Evolutionary conservation across 2,329 filamentous ascomycete species (phyloP).

Genomic region (Phaeosphaeriaceae sp.): DNA sequence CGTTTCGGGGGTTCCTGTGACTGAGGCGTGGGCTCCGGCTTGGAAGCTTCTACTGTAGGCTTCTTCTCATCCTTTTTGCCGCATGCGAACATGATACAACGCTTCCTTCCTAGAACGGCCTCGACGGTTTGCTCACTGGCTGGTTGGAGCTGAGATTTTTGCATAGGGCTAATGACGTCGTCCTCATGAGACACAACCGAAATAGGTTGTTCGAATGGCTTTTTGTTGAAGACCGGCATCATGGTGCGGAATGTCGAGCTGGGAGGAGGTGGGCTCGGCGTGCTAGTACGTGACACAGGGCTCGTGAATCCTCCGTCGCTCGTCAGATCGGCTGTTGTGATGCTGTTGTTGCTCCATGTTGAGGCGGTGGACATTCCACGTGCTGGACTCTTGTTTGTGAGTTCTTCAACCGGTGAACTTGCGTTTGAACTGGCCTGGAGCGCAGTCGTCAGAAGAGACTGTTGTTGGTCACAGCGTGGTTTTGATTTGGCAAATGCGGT

Average conservation of each 20-base stretch:
- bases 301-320: constrained; percentile 92
- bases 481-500: constrained; percentile 57
- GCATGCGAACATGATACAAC: constrained; percentile 93
- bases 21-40: constrained; percentile 22
- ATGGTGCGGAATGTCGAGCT: constrained; percentile 56
- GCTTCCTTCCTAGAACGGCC: constrained; percentile 74
- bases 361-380: constrained; percentile 63
- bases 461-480: constrained; percentile 62
- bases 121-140: constrained; percentile 65
- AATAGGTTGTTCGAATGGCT: constrained; percentile 46
- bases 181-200: constrained; percentile 48
- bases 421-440: constrained; percentile 62
- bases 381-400: constrained; percentile 42
- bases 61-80: constrained; percentile 58
- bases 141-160: constrained; percentile 28
- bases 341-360: constrained; percentile 79
- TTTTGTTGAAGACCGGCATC: constrained; percentile 46
- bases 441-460: constrained; percentile 87
- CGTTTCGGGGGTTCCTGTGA: constrained; percentile 55
- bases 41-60: constrained; percentile 32
- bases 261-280: constrained; percentile 84
- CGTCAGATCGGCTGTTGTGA: constrained; percentile 89
- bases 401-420: constrained; percentile 51
- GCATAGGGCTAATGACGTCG: constrained; percentile 34
- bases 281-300: constrained; percentile 78